Evolutionary conservation across 2,329 filamentous ascomycete genomes (phyloP), one percentile per base, ranked within the genome.

Genomic region (Colletotrichum endophyticum): DNA sequence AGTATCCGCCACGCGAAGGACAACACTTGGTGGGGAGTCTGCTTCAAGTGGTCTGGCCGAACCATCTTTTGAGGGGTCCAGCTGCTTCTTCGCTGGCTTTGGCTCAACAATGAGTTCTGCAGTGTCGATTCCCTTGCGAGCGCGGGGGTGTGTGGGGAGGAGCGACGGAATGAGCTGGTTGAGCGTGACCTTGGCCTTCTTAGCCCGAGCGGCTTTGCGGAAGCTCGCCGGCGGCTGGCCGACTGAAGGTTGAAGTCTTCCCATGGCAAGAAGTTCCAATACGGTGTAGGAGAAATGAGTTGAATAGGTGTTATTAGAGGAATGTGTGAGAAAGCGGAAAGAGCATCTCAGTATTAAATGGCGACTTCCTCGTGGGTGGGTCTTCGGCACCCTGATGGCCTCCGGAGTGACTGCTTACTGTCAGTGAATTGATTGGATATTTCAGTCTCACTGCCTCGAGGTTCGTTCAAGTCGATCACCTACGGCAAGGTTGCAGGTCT

Each of bases 121-220:
- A 1, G 84, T 82, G 2, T 91, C 88, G 34, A 90, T 84, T 2
- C 92, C 92, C 61, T 85, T 85, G n/a, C 87, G 87, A 1, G 92
- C 91, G 66, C 90, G 87, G 16, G 90, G 84, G 78, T 91, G 89
- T 4, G 88, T 86, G 1, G 86, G 83, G 3, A 93, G 83, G 11
- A 93, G 83, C 0, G 89, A 84, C 3, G 92, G 92, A 13, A 94
- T 89, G n/a, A 87, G 85, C 79, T 89, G 90, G 82, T 92, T 92
- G 75, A 93, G 82, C 4, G 91, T 92, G 11, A 89, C 85, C 70
- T 88, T 89, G 34, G 91, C 91, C 73, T 87, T 85, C 79, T 92
- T 92, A 16, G 93, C 88, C 44, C 89, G 88, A 3, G 85, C 83
- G 3, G 76, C 76, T 16, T 70, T 67, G 5, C 76, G 73, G 44